Conservation (phyloP, 495 filamentous ascomycete genomes). For the Penicillium atrosanguineum region DNA sequence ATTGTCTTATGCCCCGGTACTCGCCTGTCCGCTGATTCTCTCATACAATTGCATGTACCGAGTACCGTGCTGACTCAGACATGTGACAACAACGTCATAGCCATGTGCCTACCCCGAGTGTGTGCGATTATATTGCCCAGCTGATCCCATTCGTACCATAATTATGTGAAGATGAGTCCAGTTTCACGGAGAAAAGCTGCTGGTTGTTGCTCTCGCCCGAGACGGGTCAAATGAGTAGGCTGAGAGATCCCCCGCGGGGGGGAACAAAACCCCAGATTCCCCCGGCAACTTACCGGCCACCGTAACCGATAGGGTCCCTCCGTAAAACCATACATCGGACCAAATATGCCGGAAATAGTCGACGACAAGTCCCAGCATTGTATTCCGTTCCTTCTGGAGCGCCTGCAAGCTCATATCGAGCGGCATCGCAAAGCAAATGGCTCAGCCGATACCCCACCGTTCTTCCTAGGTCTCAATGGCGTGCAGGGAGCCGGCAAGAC, state of each 20-base stretch:
- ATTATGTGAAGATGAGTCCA: background rate
- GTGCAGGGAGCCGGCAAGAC: slow-evolving; percentile 91
- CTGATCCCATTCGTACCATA: background rate
- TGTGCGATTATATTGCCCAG: background rate
- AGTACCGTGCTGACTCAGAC: slow-evolving; percentile 32
- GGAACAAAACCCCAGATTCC: slow-evolving; percentile 18
- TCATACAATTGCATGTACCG: slow-evolving; percentile 5
- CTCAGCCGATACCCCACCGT: slow-evolving; percentile 45
- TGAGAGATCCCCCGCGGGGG: slow-evolving; percentile 8
- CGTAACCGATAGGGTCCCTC: slow-evolving; percentile 11
- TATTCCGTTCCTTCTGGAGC: slow-evolving; percentile 78
- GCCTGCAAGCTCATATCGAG: slow-evolving; percentile 51
- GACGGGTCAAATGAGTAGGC: background rate
- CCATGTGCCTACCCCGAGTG: slow-evolving; percentile 13
- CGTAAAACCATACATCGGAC: slow-evolving; percentile 3
- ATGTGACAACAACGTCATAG: slow-evolving; percentile 34
- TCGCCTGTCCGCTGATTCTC: background rate
- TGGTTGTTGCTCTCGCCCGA: slow-evolving; percentile 2
- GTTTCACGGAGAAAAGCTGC: background rate
- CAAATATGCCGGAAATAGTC: slow-evolving; percentile 52
- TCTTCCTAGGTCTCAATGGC: slow-evolving; percentile 61
- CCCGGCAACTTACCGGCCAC: slow-evolving; percentile 17
- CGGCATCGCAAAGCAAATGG: slow-evolving; percentile 27
- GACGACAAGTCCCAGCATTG: slow-evolving; percentile 88
- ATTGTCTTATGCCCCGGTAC: background rate